These are phyloP conservation scores for Mycena filopes DNA, from an alignment of 768 basidiomycete species.

Conservation along the genomic window DNA sequence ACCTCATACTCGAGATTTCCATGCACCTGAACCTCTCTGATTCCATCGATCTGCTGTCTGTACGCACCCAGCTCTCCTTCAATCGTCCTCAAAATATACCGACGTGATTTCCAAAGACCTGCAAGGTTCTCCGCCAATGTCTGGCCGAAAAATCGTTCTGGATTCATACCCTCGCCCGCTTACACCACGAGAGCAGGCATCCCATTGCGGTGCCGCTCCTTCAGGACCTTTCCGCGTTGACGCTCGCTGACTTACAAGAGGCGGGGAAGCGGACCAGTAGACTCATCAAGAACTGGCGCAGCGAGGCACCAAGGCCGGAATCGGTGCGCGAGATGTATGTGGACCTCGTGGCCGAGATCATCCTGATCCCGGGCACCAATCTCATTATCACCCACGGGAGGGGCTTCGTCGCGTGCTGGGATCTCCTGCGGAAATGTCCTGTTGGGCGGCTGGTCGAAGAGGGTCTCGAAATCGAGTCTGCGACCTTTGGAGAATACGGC, in stretches of 20 bases:
- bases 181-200: background rate
- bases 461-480: background rate
- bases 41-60: background rate
- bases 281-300: constrained; percentile 3
- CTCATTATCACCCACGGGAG: background rate
- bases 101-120: background rate
- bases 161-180: background rate
- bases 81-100: background rate
- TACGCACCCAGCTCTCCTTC: background rate
- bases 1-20: background rate
- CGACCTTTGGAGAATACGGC: constrained; percentile 8
- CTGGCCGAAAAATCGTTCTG: background rate
- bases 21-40: background rate
- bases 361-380: background rate
- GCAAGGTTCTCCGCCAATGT: background rate
- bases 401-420: constrained; percentile 2
- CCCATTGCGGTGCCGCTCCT: background rate
- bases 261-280: constrained; percentile 6
- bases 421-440: background rate
- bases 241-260: background rate
- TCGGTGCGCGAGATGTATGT: background rate
- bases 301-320: background rate
- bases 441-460: background rate
- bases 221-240: background rate
- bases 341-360: background rate